Evolutionary conservation across 768 basidiomycete genomes (phyloP), one percentile per base, ranked within the genome.

Genomic region (Sutorius australiensis): DNA sequence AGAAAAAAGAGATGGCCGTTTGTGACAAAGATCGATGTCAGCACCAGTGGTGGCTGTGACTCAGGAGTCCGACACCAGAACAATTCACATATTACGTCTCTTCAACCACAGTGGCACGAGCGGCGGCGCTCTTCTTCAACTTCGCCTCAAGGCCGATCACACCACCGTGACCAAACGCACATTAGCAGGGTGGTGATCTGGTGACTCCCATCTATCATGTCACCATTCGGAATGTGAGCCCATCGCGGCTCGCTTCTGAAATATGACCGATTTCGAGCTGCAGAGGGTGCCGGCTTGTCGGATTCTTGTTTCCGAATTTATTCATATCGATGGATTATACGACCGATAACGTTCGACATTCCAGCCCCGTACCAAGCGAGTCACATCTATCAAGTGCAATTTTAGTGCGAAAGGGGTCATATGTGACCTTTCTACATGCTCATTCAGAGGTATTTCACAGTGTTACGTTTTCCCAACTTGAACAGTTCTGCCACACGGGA

Each of bases 401-500:
- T 24, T n/a, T 21, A 34, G 24, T 3, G 19, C 33, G 6, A 37
- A 19, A 44, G 17, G 9, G 49, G 46, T 46, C 5, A 30, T 38
- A 28, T 46, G 59, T 44, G 39, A 47, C 48, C 17, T 37, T 56
- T 39, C 12, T n/a, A 14, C 30, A n/a, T 19, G 46, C 16, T 42
- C 24, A 24, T 24, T 24, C 24, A 24, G 24, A 24, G 24, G 24
- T 24, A 24, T 24, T 24, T 33, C 13, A 14, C 33, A 33, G 14
- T 42, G 33, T 21, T 7, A 3, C 28, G 21, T 33, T 14, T 11
- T 28, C 17, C 19, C 14, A 19, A 19, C 19, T n/a, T 28, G 19
- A 4, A 8, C 14, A 12, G 37, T 17, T 33, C 30, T 40, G 24
- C 17, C n/a, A 37, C 37, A 19, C 0, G 17, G 19, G 41, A 3